Evolutionary conservation across 1,284 basidiomycete species (phyloP).

Genomic region (Ceratobasidium sp.): DNA sequence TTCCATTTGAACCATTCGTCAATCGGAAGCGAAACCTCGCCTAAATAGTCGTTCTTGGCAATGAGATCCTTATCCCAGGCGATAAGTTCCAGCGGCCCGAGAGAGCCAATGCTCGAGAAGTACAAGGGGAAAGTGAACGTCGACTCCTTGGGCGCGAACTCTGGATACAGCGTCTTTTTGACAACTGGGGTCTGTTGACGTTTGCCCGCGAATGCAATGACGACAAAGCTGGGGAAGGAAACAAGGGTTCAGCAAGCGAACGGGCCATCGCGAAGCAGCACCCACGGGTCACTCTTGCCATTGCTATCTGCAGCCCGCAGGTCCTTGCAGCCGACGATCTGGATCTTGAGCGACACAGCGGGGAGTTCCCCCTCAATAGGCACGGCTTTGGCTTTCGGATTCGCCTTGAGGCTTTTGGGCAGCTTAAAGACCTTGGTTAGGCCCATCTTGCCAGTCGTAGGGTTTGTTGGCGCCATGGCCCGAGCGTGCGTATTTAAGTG

Average conservation of each 20-base stretch:
- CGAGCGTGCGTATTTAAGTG: not conserved
- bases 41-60: constrained; percentile 91
- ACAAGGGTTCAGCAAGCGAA: not conserved
- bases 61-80: constrained; percentile 91
- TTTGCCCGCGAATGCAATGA: constrained; percentile 71
- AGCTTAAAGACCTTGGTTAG: constrained; percentile 32
- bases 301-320: constrained; percentile 71
- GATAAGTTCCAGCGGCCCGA: constrained; percentile 85
- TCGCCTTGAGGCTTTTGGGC: constrained; percentile 18
- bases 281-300: constrained; percentile 79
- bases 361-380: constrained; percentile 65
- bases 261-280: constrained; percentile 46
- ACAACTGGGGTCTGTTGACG: constrained; percentile 83
- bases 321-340: constrained; percentile 70
- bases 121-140: constrained; percentile 90
- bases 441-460: constrained; percentile 31
- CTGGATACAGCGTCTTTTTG: constrained; percentile 82
- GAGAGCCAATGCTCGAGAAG: constrained; percentile 73
- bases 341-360: constrained; percentile 70
- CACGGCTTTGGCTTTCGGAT: not conserved
- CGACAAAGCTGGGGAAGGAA: constrained; percentile 68
- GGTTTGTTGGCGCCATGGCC: constrained; percentile 33
- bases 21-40: constrained; percentile 81
- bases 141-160: constrained; percentile 74
- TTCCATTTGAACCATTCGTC: constrained; percentile 77